Conservation (phyloP, 306 rosid genomes). For the Dryas drummondii region DNA sequence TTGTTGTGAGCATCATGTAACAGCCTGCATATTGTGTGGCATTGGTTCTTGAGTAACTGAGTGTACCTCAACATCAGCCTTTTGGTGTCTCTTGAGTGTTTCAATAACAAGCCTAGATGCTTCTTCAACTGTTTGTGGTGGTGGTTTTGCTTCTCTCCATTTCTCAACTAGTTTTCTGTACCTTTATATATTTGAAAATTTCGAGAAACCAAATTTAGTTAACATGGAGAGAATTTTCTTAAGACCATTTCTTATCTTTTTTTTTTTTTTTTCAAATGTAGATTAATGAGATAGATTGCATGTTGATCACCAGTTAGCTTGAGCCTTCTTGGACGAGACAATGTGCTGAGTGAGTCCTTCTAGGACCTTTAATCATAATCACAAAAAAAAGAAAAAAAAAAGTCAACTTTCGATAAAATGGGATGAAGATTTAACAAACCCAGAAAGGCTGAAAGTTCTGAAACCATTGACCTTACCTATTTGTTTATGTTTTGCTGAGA, state of each 20-base stretch:
- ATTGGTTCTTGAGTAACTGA: not conserved
- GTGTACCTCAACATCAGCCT: constrained; percentile 84
- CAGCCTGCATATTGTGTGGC: not conserved
- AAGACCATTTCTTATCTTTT: not conserved
- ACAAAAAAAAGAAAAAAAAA: not conserved
- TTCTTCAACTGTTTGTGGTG: constrained; percentile 82
- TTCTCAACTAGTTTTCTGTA: constrained; percentile 75
- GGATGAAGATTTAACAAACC: not conserved
- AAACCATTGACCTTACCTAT: not conserved
- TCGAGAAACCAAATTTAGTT: not conserved
- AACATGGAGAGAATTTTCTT: not conserved
- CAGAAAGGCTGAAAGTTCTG: not conserved
- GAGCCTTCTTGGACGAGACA: constrained; percentile 82
- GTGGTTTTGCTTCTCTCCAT: constrained; percentile 70
- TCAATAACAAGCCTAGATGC: constrained; percentile 65
- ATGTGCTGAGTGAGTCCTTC: constrained; percentile 72
- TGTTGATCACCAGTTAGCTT: constrained; percentile 69
- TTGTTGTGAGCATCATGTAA: not conserved
- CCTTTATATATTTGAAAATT: constrained; percentile 46
- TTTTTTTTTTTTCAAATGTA: not conserved
- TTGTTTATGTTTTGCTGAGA: not conserved
- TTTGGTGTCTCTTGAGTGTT: constrained; percentile 66
- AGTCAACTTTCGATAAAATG: constrained; percentile 7
- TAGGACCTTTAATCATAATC: constrained; percentile 75
- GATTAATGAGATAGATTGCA: not conserved